Percentiles rank a stretch among this genome's conserved stretches.
phyloP scores from a whole-genome alignment of 768 basidiomycete species.

The Hydnum rufescens region DNA sequence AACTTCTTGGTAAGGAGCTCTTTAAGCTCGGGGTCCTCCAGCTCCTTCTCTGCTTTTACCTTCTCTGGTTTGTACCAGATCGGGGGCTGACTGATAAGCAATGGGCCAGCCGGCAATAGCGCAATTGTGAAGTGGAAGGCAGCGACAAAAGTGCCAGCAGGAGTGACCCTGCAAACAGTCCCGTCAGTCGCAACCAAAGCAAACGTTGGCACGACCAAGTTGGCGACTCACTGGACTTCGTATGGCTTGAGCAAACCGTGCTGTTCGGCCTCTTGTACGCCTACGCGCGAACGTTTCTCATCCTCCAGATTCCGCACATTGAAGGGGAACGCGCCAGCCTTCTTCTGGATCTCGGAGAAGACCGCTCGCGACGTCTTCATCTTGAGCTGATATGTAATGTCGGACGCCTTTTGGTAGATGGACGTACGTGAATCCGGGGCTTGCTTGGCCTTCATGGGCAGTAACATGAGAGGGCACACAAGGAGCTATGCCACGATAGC shows the following conservation, averaged over 20 bases:
- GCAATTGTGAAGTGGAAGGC: constrained; percentile 97
- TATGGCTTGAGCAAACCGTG: constrained; percentile 88
- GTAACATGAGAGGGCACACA: background rate
- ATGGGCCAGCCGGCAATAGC: constrained; percentile 72
- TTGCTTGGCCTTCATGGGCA: background rate
- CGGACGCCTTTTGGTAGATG: constrained; percentile 76
- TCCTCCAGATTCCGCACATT: constrained; percentile 87
- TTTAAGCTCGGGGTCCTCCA: constrained; percentile 78
- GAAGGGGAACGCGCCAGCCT: constrained; percentile 96
- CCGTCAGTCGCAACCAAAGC: background rate
- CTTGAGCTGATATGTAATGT: constrained; percentile 86
- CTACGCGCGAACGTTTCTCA: constrained; percentile 89
- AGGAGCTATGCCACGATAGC: constrained; percentile 1
- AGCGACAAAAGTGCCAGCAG: constrained; percentile 66
- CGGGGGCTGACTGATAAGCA: constrained; percentile 72
- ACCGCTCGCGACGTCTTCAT: constrained; percentile 94
- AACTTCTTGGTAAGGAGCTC: constrained; percentile 55
- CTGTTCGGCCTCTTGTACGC: constrained; percentile 87
- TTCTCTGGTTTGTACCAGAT: constrained; percentile 87
- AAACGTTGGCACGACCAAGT: background rate
- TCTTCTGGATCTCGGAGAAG: constrained; percentile 94
- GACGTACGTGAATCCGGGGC: constrained; percentile 66
- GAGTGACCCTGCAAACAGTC: constrained; percentile 40
- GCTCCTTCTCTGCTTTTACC: constrained; percentile 72
- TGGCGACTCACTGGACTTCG: constrained; percentile 77